Evolutionary conservation across 2,329 filamentous ascomycete genomes (phyloP).

Genomic region (Arthrobotrys iridis): DNA sequence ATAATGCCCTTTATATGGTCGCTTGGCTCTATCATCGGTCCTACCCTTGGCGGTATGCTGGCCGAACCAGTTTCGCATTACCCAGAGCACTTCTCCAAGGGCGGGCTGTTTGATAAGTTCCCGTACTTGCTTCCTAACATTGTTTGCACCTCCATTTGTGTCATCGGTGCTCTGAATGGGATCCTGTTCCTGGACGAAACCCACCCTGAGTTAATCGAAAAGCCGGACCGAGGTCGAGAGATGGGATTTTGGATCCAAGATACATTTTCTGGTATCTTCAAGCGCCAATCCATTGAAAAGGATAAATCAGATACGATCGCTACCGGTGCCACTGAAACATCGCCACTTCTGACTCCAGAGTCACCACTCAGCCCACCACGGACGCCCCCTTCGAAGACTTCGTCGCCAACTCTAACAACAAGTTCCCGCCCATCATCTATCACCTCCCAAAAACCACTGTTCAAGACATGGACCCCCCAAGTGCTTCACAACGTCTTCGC

Average conservation of each 20-base stretch:
- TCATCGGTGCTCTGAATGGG: conserved; percentile 79
- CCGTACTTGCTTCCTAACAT: conserved; percentile 93
- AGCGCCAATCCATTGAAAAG: background rate
- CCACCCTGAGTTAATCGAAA: conserved; percentile 80
- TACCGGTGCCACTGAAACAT: conserved; percentile 54
- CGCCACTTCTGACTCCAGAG: conserved; percentile 55
- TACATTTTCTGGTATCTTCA: conserved; percentile 3
- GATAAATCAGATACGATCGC: background rate
- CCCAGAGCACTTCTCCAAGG: conserved; percentile 74
- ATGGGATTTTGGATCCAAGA: conserved; percentile 74
- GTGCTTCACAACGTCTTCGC: conserved; percentile 87
- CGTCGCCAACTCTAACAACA: background rate
- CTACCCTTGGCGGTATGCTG: conserved; percentile 79
- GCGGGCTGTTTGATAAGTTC: conserved; percentile 82
- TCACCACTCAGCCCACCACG: conserved; percentile 60
- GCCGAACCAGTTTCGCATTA: conserved; percentile 87
- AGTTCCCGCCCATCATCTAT: conserved; percentile 12
- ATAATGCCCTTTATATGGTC: conserved; percentile 99
- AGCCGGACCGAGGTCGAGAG: conserved; percentile 79
- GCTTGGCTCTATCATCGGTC: conserved; percentile 73
- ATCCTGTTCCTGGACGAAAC: conserved; percentile 93
- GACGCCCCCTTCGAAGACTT: conserved; percentile 58
- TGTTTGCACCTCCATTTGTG: conserved; percentile 83
- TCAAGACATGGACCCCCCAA: conserved; percentile 80
- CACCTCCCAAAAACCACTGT: conserved; percentile 56